Conservation (phyloP, 1,284 basidiomycete species). For the Puccinia horiana region DNA sequence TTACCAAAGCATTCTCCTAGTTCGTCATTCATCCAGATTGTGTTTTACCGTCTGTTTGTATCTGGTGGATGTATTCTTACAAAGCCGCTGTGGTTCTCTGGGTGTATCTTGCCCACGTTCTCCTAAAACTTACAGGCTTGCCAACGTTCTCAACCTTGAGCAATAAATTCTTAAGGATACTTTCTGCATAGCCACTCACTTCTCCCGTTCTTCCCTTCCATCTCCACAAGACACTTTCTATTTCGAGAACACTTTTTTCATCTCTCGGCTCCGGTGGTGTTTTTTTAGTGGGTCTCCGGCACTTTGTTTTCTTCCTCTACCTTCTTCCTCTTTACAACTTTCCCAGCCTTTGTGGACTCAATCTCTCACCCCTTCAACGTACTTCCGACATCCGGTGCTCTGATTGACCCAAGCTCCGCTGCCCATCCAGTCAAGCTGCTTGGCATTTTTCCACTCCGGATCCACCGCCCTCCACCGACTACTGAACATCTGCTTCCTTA, state of each 20-base stretch:
- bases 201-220: not conserved
- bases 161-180: not conserved
- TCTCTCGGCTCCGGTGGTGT: not conserved
- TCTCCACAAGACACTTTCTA: not conserved
- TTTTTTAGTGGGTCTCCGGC: not conserved
- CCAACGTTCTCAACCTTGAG: not conserved
- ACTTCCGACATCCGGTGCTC: too few species aligned
- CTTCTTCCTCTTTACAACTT: not conserved
- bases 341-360: not conserved
- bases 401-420: not conserved
- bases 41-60: not conserved
- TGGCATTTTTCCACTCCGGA: not conserved
- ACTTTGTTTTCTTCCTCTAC: not conserved
- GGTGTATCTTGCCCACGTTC: not conserved
- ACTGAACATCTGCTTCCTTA: not conserved
- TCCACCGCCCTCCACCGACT: not conserved
- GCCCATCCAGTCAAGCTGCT: not conserved
- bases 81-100: not conserved
- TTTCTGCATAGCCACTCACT: not conserved
- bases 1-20: not conserved
- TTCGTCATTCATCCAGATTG: not conserved
- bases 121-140: not conserved
- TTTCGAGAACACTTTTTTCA: not conserved
- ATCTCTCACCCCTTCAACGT: slow-evolving; percentile 12
- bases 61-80: not conserved